Evolutionary conservation across 1,139 yeast species (phyloP).

Genomic region (Scheffersomyces illinoinensis): DNA sequence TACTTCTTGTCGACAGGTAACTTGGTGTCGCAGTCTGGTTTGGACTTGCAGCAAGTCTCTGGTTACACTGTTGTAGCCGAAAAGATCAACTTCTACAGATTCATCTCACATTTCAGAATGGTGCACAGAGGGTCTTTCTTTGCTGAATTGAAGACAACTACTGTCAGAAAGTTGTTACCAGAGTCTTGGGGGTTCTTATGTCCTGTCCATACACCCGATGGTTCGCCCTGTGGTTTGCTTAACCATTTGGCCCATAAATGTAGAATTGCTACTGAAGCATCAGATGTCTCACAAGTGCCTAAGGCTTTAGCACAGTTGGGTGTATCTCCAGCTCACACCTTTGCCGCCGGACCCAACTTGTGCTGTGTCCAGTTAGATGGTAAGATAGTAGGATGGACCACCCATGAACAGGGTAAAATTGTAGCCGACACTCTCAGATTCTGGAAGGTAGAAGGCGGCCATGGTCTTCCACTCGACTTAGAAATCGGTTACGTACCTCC

Average conservation of each 20-base stretch:
- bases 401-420: conserved; percentile 82
- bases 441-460: conserved; percentile 86
- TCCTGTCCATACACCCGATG: conserved; percentile 99
- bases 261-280: conserved; percentile 72
- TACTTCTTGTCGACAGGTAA: conserved; percentile 97
- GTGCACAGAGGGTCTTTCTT: conserved; percentile 99
- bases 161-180: conserved; percentile 93
- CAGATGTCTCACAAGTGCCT: conserved; percentile 76
- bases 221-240: conserved; percentile 97
- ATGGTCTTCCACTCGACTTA: conserved; percentile 77
- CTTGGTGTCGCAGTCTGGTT: conserved; percentile 92
- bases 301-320: conserved; percentile 71
- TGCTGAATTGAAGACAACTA: conserved; percentile 95
- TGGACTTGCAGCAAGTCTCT: conserved; percentile 96
- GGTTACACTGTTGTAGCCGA: conserved; percentile 99
- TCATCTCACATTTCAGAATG: conserved; percentile 97
- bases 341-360: conserved; percentile 83
- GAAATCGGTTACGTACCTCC: conserved; percentile 98
- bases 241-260: conserved; percentile 97
- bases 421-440: conserved; percentile 88
- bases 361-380: conserved; percentile 96
- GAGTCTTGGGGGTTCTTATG: conserved; percentile 99
- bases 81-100: conserved; percentile 94
- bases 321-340: conserved; percentile 67
- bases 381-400: conserved; percentile 88